Base-by-base conservation (phyloP, 2,329 filamentous ascomycete species). In the Tetracladium maxilliforme region DNA sequence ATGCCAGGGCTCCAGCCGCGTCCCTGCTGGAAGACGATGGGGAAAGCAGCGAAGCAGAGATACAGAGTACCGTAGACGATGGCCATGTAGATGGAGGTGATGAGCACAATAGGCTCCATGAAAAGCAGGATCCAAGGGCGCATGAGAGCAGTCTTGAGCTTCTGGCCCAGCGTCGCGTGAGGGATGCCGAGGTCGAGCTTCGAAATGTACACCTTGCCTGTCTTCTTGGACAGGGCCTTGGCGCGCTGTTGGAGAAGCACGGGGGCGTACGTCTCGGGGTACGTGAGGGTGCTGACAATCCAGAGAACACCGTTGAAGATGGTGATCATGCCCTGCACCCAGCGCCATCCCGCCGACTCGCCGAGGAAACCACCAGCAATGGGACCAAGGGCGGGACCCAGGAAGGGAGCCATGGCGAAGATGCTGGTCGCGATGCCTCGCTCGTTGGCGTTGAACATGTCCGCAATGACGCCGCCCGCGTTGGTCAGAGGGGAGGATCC, bases 61-160 rank as follows among this genome's bases (percentile, higher is more conserved):
- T 67, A 70, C 4, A 69, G 42, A 1, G 61, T 65, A 13, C 58
- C 58, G 35, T 64, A 65, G 27, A 68, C 42, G 33, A 67, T 71
- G 29, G 71, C 70, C 54, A 75, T 64, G 51, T 79, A 81, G 14
- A 80, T 53, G 19, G 64, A 66, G 4, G 70, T 55, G 7, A 78
- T 51, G 8, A 76, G 43, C 14, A 78, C 69, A 33, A 79, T 81
- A 3, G 76, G 76, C 41, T 82, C 76, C 28, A 54, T 52, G 54
- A 81, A 74, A 6, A 82, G 59, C 26, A 82, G 58, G 22, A 74
- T 53, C 70, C 74, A 77, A 2, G 77, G 76, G 4, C 76, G 60
- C 24, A 61, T 55, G n/a, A 78, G 52, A 4, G 67, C 61, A 3
- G 61, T 57, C 27, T 57, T 57, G 42, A 76, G 63, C 19, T 64